Evolutionary conservation across 805 yeast species (phyloP).

Genomic region (Komagataella ulmi): DNA sequence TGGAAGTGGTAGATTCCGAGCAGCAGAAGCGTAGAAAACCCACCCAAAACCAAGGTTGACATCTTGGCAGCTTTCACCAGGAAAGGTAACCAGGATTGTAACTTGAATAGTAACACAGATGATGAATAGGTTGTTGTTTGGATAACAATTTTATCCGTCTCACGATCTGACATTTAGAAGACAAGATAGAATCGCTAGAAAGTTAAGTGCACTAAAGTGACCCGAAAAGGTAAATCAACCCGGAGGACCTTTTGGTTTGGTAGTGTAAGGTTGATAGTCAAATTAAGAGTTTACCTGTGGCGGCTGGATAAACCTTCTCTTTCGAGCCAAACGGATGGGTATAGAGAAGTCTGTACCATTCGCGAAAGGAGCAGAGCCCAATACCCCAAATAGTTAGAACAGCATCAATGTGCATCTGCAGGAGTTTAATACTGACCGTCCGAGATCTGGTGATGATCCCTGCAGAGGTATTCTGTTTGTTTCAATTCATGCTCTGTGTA

Average conservation of each 20-base stretch:
- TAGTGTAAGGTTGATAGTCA: too few relatives aligned
- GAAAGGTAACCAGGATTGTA: not conserved
- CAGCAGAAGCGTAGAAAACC: slow-evolving; percentile 27
- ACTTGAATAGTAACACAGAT: not conserved
- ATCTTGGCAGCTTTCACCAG: not conserved
- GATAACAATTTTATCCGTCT: not conserved
- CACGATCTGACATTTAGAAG: not conserved
- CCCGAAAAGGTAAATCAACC: not conserved
- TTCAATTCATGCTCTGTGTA: too few relatives aligned
- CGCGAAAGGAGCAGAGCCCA: not conserved
- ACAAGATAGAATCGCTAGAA: not conserved
- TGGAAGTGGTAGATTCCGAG: slow-evolving; percentile 51
- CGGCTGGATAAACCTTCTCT: not conserved
- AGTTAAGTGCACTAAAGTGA: not conserved
- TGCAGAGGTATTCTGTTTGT: not conserved
- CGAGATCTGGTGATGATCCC: not conserved
- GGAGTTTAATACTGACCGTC: not conserved
- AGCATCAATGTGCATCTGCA: not conserved
- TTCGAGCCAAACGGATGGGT: not conserved
- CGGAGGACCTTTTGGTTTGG: not conserved
- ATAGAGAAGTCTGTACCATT: not conserved
- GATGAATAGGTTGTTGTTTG: not conserved
- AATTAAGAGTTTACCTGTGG: not conserved
- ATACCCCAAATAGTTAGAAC: too few relatives aligned
- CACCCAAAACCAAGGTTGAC: not conserved